Evolutionary conservation across 257 asterid species (phyloP).

Genomic region (Capsicum rhomboideum): DNA sequence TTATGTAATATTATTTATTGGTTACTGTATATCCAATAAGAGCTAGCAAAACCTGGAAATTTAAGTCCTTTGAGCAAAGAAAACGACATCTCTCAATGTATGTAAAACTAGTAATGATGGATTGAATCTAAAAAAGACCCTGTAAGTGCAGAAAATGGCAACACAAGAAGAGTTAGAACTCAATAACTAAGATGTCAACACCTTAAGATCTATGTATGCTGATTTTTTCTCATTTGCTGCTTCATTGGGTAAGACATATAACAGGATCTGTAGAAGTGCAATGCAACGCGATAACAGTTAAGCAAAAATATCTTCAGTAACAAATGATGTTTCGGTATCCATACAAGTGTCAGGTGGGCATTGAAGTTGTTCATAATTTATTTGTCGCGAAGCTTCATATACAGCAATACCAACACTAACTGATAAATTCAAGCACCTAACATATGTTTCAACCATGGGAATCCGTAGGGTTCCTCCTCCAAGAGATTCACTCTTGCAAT

Average conservation of each 20-base stretch:
- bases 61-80: neutral
- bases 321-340: conserved; percentile 27
- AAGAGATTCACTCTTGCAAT: conserved; percentile 45
- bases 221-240: neutral
- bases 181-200: neutral
- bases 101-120: neutral
- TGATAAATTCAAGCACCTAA: conserved; percentile 85
- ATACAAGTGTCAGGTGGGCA: conserved; percentile 33
- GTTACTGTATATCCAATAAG: neutral
- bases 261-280: neutral
- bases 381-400: conserved; percentile 89
- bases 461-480: conserved; percentile 82
- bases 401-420: conserved; percentile 91
- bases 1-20: too few relatives aligned
- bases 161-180: neutral
- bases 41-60: neutral
- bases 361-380: conserved; percentile 72
- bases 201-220: neutral
- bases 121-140: neutral
- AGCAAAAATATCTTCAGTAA: conserved; percentile 79
- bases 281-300: too few relatives aligned
- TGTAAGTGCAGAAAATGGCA: neutral
- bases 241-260: neutral
- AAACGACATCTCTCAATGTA: neutral
- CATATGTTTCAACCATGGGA: conserved; percentile 93